Conservation (phyloP, 805 yeast genomes). For the Ogataea trehalophila region DNA sequence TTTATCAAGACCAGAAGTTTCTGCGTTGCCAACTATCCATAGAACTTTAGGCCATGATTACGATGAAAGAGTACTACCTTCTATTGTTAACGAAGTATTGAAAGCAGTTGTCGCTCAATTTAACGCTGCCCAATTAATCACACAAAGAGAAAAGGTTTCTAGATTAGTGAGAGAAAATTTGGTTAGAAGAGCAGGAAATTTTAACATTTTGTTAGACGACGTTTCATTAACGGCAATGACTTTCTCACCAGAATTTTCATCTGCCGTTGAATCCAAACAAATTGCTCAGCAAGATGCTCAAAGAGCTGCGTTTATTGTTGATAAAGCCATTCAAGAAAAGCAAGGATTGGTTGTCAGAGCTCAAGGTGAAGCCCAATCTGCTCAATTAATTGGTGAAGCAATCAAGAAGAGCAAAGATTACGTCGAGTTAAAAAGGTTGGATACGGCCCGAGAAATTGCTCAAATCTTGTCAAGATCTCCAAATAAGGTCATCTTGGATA, state of each 20-base stretch:
- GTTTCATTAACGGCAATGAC: constrained; percentile 97
- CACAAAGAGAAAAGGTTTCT: constrained; percentile 97
- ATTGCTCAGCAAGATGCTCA: constrained; percentile 99
- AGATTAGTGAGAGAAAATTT: constrained; percentile 86
- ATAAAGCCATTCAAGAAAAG: constrained; percentile 95
- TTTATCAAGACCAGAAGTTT: constrained; percentile 78
- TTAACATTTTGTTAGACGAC: constrained; percentile 86
- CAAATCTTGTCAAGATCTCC: constrained; percentile 79
- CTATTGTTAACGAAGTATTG: constrained; percentile 96
- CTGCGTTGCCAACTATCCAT: constrained; percentile 75
- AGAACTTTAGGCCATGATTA: constrained; percentile 92
- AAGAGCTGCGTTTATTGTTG: constrained; percentile 95
- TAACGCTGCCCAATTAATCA: constrained; percentile 95
- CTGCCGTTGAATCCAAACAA: constrained; percentile 97
- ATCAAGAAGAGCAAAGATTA: constrained; percentile 94
- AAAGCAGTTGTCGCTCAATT: constrained; percentile 97
- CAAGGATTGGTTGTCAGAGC: constrained; percentile 96
- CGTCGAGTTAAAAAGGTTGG: constrained; percentile 93
- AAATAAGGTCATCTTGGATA: constrained; percentile 86
- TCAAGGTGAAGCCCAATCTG: constrained; percentile 97
- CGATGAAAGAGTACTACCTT: constrained; percentile 95
- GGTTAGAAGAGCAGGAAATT: constrained; percentile 84
- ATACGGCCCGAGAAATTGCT: constrained; percentile 96
- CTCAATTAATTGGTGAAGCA: constrained; percentile 98
- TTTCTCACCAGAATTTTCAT: constrained; percentile 94